Base-by-base conservation (phyloP, 108 stramenopile species). In the Stephanodiscus minutulus region DNA sequence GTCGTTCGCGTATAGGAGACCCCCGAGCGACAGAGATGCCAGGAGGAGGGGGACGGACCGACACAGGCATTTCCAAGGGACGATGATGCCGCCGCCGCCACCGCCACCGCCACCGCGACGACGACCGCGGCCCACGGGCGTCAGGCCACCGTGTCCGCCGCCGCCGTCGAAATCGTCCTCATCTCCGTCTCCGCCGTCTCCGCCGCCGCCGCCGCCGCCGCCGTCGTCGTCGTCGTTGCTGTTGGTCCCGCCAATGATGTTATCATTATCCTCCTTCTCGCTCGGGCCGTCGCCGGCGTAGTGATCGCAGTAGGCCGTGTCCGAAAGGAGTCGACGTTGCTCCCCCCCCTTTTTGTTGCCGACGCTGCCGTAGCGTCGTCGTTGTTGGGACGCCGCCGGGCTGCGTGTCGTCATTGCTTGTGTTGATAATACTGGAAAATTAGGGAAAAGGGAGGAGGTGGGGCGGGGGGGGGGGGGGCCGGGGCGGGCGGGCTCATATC, bases 251-350 rank as follows among this genome's bases (percentile, higher is more conserved):
- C n/a, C n/a, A n/a, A n/a, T n/a, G n/a, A n/a, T n/a, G 59, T 61
- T 31, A 20, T 70, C 60, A 33, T 61, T 27, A 57, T 70, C n/a
- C n/a, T n/a, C n/a, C n/a, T n/a, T 59, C 29, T 70, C 54, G 56
- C 11, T 43, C 4, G 24, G 54, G 39, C 22, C 20, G 55, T n/a
- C n/a, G n/a, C n/a, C n/a, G n/a, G n/a, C n/a, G n/a, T 68, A 68
- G 56, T 68, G 67, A 43, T 68, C 56, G 67, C 67, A 68, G 37
- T 28, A 36, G 15, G 54, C 67, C 43, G 37, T 21, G 67, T 68
- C 67, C n/a, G 57, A 22, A 0, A 60, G 59, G 36, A 28, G 55
- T 13, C 28, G 25, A 25, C 27, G 22, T 15, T 66, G 33, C 48
- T 52, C 63, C 37, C 27, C 44, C 7, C 49, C 59, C 0, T 41